phyloP scores from a whole-genome alignment of 805 yeast genomes.

The Starmerella geochares region DNA sequence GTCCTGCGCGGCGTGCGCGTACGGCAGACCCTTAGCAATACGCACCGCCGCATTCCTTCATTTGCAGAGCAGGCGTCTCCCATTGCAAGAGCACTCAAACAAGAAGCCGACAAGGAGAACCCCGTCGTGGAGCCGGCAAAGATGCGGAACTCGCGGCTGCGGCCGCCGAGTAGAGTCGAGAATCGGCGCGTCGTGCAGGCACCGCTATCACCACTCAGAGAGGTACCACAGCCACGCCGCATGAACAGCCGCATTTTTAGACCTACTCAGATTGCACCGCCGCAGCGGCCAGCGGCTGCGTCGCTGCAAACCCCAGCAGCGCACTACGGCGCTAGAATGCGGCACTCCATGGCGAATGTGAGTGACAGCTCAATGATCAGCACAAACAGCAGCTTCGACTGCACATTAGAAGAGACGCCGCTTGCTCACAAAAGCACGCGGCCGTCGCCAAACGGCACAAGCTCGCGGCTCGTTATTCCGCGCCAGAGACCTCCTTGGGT shows the following conservation, averaged over 20 bases:
- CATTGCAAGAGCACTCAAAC: neutral
- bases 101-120: slow-evolving; percentile 7
- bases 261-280: slow-evolving; percentile 2
- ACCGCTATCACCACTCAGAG: neutral
- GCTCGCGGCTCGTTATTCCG: neutral
- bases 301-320: neutral
- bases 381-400: slow-evolving; percentile 2
- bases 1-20: slow-evolving; percentile 10
- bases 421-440: slow-evolving; percentile 4
- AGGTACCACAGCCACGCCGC: neutral
- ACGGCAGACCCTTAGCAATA: slow-evolving; percentile 4
- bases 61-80: neutral
- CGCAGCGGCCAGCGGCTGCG: neutral
- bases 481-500: slow-evolving; percentile 4
- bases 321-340: neutral
- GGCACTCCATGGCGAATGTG: neutral
- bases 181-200: slow-evolving; percentile 3
- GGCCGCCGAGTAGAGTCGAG: slow-evolving; percentile 13
- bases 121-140: neutral
- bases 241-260: slow-evolving; percentile 5
- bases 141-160: slow-evolving; percentile 2
- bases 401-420: slow-evolving; percentile 9
- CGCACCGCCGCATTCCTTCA: slow-evolving; percentile 4
- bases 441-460: neutral
- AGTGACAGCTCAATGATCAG: too few species aligned